Percentiles rank a stretch among this genome's conserved stretches.
Evolutionary conservation across 306 rosid genomes (phyloP).

Genomic region (Mucuna pruriens): DNA sequence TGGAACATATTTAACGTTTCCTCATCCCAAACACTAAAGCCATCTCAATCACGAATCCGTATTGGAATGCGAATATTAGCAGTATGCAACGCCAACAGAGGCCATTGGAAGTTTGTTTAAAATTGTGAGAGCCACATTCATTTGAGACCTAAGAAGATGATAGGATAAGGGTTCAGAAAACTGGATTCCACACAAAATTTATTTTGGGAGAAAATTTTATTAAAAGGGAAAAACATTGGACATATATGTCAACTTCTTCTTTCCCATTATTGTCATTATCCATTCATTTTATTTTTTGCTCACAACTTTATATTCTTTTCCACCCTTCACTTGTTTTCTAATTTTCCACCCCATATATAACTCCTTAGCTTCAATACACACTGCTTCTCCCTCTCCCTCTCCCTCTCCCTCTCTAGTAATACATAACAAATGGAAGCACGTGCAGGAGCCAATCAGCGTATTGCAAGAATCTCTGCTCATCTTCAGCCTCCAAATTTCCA

Average conservation of each 20-base stretch:
- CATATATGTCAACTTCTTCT: constrained; percentile 46
- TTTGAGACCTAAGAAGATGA: constrained; percentile 49
- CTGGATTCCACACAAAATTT: constrained; percentile 60
- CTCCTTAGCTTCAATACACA: constrained; percentile 8
- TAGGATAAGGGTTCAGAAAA: constrained; percentile 61
- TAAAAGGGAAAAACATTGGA: constrained; percentile 25
- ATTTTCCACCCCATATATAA: constrained; percentile 18
- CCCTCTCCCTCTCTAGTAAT: background rate
- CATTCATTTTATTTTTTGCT: constrained; percentile 22
- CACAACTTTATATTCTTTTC: constrained; percentile 31
- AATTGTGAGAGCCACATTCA: constrained; percentile 59
- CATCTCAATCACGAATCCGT: background rate
- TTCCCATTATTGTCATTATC: constrained; percentile 43
- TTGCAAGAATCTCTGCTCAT: constrained; percentile 74
- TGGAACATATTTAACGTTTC: background rate
- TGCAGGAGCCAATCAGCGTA: constrained; percentile 57
- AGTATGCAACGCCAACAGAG: background rate
- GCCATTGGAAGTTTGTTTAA: background rate
- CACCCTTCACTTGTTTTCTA: background rate
- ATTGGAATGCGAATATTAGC: background rate
- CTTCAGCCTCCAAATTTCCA: constrained; percentile 69
- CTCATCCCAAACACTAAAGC: background rate
- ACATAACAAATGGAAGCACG: constrained; percentile 51
- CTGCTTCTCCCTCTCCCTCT: background rate
- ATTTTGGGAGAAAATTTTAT: background rate